These are phyloP conservation scores for Picea engelmannii DNA, from an alignment of 83 land plant genomes.

Conservation along the genomic window DNA sequence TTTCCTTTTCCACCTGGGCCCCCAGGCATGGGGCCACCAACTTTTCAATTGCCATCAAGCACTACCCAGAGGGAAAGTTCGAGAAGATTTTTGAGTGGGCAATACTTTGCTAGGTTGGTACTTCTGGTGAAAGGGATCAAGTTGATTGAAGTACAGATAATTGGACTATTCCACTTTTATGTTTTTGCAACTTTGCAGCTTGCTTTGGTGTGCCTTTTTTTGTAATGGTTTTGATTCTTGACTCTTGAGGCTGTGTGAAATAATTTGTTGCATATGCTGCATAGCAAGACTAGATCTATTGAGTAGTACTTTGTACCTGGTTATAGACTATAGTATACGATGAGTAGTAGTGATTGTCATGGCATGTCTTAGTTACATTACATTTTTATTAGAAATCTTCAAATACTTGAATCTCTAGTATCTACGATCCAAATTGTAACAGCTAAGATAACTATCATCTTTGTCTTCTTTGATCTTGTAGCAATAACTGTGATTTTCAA, in stretches of 20 bases:
- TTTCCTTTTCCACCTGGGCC: constrained; percentile 47
- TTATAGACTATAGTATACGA: background rate
- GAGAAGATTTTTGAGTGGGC: too few species aligned
- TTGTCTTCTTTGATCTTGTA: background rate
- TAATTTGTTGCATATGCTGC: too few species aligned
- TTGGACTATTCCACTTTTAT: background rate
- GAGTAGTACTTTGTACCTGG: too few species aligned
- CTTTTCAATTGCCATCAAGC: constrained; percentile 32
- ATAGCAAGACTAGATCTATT: too few species aligned
- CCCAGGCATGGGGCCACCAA: constrained; percentile 46
- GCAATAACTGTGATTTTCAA: background rate
- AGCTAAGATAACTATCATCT: too few species aligned
- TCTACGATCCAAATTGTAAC: too few species aligned
- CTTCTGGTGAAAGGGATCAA: background rate
- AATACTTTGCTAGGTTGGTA: background rate
- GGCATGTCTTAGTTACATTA: background rate
- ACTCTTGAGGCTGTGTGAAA: too few species aligned
- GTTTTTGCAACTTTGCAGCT: background rate
- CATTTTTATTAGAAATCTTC: too few species aligned
- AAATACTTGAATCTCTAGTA: too few species aligned
- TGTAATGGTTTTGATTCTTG: too few species aligned
- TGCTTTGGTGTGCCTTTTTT: background rate
- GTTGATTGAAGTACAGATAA: background rate
- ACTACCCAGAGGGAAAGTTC: constrained; percentile 9
- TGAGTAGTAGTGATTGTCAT: background rate